A percentile compares a stretch with the other conserved stretches of the same genome.
Evolutionary conservation across 495 filamentous ascomycete species (phyloP).

Genomic region (Aspergillus heteromorphus): DNA sequence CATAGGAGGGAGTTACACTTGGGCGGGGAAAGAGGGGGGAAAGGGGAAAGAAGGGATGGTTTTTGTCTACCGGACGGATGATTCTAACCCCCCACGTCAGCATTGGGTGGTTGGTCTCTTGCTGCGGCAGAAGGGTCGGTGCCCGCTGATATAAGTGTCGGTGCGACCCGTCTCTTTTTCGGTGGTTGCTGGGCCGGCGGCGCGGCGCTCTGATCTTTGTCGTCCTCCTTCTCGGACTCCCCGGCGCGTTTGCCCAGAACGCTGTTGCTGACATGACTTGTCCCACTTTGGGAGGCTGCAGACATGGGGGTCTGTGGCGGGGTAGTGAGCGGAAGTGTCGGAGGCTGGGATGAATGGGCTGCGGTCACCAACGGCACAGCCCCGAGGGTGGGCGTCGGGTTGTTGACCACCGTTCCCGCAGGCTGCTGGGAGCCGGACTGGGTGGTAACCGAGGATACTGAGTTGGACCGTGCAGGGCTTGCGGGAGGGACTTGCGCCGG

Average conservation of each 20-base stretch:
- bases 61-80: not conserved
- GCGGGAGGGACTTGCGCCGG: conserved; percentile 30
- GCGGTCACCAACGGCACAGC: conserved; percentile 70
- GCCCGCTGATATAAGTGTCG: conserved; percentile 54
- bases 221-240: conserved; percentile 58
- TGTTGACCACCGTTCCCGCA: conserved; percentile 51
- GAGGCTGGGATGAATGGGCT: conserved; percentile 51
- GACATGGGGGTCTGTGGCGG: conserved; percentile 73
- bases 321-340: conserved; percentile 61
- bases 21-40: not conserved
- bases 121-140: conserved; percentile 13
- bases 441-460: conserved; percentile 77
- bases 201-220: conserved; percentile 41
- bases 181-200: conserved; percentile 37
- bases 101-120: conserved; percentile 16
- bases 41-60: not conserved
- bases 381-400: conserved; percentile 70
- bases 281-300: conserved; percentile 35
- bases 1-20: not conserved
- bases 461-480: conserved; percentile 78
- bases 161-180: conserved; percentile 76
- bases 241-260: conserved; percentile 55
- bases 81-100: conserved; percentile 12
- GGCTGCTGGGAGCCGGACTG: conserved; percentile 37
- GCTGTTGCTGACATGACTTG: conserved; percentile 34